Evolutionary conservation across 2,329 filamentous ascomycete species (phyloP).

Genomic region (Stagonosporopsis chrysanthemi): DNA sequence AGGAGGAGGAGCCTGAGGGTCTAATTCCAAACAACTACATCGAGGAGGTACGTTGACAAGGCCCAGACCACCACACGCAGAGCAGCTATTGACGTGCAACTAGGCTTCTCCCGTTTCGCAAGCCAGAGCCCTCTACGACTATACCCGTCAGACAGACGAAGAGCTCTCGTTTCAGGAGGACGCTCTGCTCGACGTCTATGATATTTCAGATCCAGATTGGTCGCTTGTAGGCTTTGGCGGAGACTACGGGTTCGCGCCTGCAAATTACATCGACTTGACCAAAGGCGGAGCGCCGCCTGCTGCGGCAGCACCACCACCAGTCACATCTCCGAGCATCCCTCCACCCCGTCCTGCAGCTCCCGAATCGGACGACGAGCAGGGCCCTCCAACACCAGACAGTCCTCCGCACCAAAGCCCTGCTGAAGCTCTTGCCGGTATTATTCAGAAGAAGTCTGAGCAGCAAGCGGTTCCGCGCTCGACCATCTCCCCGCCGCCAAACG

Average conservation of each 20-base stretch:
- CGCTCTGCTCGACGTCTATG: constrained; percentile 81
- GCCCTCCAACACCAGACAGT: constrained; percentile 55
- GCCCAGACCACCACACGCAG: neutral
- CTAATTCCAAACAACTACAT: constrained; percentile 95
- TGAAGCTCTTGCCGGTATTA: constrained; percentile 63
- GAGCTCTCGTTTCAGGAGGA: constrained; percentile 96
- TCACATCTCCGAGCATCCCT: constrained; percentile 57
- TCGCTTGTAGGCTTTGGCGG: constrained; percentile 84
- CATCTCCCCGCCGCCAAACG: constrained; percentile 61
- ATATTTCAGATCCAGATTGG: constrained; percentile 94
- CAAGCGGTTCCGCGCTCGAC: constrained; percentile 39
- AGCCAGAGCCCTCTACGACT: constrained; percentile 97
- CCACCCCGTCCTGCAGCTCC: constrained; percentile 50
- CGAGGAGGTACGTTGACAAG: constrained; percentile 73
- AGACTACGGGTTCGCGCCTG: constrained; percentile 92
- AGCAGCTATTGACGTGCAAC: constrained; percentile 13
- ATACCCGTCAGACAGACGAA: constrained; percentile 95
- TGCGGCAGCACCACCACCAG: constrained; percentile 10
- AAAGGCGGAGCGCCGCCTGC: constrained; percentile 53
- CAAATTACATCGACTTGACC: constrained; percentile 89
- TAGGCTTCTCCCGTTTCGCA: constrained; percentile 71
- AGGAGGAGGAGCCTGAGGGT: constrained; percentile 90
- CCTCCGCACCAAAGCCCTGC: constrained; percentile 62
- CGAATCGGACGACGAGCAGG: constrained; percentile 54
- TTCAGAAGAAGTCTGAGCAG: constrained; percentile 58